Conservation (phyloP, 140 eudicot species). For the Senecio squalidus region DNA sequence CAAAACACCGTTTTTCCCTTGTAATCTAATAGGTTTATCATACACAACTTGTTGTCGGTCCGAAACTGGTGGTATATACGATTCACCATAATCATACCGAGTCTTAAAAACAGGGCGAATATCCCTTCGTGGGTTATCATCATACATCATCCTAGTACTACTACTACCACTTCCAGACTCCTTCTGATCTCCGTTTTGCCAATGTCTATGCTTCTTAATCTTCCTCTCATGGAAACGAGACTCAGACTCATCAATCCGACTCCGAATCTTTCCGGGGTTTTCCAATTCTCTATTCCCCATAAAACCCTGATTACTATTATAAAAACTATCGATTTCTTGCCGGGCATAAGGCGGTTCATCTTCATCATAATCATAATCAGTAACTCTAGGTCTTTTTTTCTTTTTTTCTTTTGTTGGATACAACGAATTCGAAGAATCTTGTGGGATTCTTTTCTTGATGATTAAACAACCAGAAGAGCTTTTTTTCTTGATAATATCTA, state of each 20-base stretch:
- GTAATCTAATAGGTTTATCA: constrained; percentile 72
- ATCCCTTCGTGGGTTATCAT: constrained; percentile 41
- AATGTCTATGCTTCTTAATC: constrained; percentile 21
- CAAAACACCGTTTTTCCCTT: constrained; percentile 91
- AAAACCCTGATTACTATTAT: constrained; percentile 20
- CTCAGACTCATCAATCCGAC: constrained; percentile 53
- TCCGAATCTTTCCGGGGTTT: constrained; percentile 32
- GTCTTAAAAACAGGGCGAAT: constrained; percentile 34
- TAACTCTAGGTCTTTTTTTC: constrained; percentile 55
- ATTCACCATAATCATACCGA: too few species aligned
- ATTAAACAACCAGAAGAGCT: constrained; percentile 89
- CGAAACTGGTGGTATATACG: constrained; percentile 40
- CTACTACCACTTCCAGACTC: constrained; percentile 41
- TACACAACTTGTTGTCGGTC: too few species aligned
- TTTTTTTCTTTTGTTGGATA: constrained; percentile 31
- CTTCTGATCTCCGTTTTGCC: constrained; percentile 35
- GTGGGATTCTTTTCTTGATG: constrained; percentile 52
- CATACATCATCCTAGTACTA: constrained; percentile 34
- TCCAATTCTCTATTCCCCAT: constrained; percentile 33
- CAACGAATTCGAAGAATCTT: neutral
- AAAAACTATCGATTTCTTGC: constrained; percentile 28
- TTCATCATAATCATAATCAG: constrained; percentile 39
- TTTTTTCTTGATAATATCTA: constrained; percentile 70
- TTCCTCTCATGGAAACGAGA: constrained; percentile 17
- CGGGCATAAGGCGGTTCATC: constrained; percentile 58